These are phyloP conservation scores for Saccharomycopsis olivae DNA, from an alignment of 805 yeast genomes.

Conservation along the genomic window DNA sequence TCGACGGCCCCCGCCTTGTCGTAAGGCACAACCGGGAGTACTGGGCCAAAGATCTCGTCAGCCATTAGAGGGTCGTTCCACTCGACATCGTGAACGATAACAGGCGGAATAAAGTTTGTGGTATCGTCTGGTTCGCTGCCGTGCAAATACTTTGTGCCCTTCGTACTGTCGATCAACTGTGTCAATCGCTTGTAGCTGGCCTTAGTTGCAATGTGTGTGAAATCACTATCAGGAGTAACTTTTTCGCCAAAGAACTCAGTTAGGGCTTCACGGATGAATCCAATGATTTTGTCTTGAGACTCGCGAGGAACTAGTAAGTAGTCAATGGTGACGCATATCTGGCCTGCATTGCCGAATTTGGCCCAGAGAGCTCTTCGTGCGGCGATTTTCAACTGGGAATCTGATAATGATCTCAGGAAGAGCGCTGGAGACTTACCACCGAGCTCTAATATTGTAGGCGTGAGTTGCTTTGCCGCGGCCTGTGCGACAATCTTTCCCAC, in stretches of 20 bases:
- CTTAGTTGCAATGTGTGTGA: constrained; percentile 51
- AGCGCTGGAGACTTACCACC: constrained; percentile 91
- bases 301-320: constrained; percentile 59
- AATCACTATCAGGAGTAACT: constrained; percentile 26
- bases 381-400: constrained; percentile 22
- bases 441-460: constrained; percentile 73
- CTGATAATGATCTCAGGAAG: constrained; percentile 31
- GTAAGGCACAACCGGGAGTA: constrained; percentile 62
- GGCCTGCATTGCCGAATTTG: constrained; percentile 73
- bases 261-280: constrained; percentile 30
- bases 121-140: constrained; percentile 33
- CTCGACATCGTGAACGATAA: constrained; percentile 51
- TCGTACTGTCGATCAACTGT: constrained; percentile 34
- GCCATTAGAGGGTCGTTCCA: constrained; percentile 66
- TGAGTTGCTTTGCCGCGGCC: constrained; percentile 76
- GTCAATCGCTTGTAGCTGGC: constrained; percentile 40
- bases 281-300: constrained; percentile 41
- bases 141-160: too few species aligned
- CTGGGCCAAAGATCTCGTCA: constrained; percentile 77
- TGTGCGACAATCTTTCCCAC: constrained; percentile 72
- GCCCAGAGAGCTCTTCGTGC: constrained; percentile 70
- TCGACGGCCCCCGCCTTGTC: constrained; percentile 29
- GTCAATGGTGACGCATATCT: constrained; percentile 86
- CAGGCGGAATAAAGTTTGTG: constrained; percentile 55
- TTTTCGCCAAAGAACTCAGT: constrained; percentile 37